A percentile compares a stretch with the other conserved stretches of the same genome.
These are phyloP conservation scores for Colletotrichum acutatum DNA, from an alignment of 2,329 filamentous ascomycete species.

Conservation along the genomic window DNA sequence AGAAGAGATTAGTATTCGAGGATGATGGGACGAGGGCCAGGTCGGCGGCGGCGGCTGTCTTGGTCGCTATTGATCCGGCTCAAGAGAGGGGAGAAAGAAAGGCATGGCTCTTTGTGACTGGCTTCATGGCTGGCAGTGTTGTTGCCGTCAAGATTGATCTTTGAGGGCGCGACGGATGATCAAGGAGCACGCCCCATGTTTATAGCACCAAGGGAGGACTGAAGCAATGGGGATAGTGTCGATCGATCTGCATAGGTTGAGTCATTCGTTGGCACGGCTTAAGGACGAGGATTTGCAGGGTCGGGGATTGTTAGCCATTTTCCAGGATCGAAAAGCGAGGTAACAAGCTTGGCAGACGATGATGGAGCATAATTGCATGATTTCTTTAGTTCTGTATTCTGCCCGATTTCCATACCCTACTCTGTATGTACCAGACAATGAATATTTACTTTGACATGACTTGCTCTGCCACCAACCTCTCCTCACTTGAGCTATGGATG, in stretches of 20 bases:
- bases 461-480: not conserved
- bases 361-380: not conserved
- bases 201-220: not conserved
- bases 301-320: too few species aligned
- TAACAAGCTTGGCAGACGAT: not conserved
- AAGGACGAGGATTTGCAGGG: too few species aligned
- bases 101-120: conserved; percentile 69
- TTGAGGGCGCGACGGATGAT: not conserved
- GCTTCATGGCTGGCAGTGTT: conserved; percentile 60
- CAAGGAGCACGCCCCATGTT: not conserved
- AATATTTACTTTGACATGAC: not conserved
- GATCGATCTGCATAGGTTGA: too few species aligned
- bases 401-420: not conserved
- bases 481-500: not conserved
- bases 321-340: not conserved
- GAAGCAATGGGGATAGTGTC: too few species aligned
- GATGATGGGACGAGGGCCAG: conserved; percentile 65
- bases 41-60: conserved; percentile 60
- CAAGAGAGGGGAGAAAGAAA: conserved; percentile 54
- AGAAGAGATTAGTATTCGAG: conserved; percentile 62
- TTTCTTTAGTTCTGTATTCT: not conserved
- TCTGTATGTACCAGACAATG: not conserved
- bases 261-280: too few species aligned
- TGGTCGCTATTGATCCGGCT: conserved; percentile 63
- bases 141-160: conserved; percentile 65